Percentiles rank a stretch among this genome's conserved stretches.
Conservation (phyloP, 2,329 filamentous ascomycete species). For the Alternaria arbusti region DNA sequence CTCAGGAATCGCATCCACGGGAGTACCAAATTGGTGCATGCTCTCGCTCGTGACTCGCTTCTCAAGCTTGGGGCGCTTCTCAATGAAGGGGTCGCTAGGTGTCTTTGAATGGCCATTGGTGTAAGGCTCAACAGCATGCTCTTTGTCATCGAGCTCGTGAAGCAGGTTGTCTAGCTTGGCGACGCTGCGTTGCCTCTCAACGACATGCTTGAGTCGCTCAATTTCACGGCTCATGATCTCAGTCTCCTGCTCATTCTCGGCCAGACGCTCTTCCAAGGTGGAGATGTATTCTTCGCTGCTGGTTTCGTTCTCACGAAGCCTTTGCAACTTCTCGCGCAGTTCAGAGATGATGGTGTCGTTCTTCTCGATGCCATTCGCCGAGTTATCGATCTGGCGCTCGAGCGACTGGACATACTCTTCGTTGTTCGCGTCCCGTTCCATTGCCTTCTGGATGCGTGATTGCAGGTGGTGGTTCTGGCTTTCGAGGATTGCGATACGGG, state of each 20-base stretch:
- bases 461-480: conserved; percentile 91
- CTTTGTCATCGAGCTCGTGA: conserved; percentile 76
- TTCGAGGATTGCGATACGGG: conserved; percentile 89
- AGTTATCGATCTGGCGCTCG: conserved; percentile 87
- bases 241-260: conserved; percentile 93
- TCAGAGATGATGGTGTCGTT: conserved; percentile 85
- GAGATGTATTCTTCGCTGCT: conserved; percentile 97
- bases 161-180: conserved; percentile 93
- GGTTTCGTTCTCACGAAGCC: conserved; percentile 86
- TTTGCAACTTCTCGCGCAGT: conserved; percentile 87
- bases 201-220: conserved; percentile 89
- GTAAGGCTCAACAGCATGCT: conserved; percentile 36
- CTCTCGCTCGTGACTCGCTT: conserved; percentile 31
- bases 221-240: conserved; percentile 98
- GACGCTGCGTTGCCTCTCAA: conserved; percentile 92
- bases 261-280: conserved; percentile 90
- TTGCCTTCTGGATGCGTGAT: conserved; percentile 85
- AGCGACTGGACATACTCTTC: conserved; percentile 93
- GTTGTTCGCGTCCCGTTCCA: conserved; percentile 89
- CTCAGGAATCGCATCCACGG: conserved; percentile 47
- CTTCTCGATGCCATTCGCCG: conserved; percentile 90
- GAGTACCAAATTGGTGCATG: conserved; percentile 40
- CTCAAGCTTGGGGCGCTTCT: conserved; percentile 35
- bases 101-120: conserved; percentile 46
- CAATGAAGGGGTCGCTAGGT: conserved; percentile 41